Evolutionary conservation across 2,329 filamentous ascomycete species (phyloP).

Genomic region (Cladorrhinum sp.): DNA sequence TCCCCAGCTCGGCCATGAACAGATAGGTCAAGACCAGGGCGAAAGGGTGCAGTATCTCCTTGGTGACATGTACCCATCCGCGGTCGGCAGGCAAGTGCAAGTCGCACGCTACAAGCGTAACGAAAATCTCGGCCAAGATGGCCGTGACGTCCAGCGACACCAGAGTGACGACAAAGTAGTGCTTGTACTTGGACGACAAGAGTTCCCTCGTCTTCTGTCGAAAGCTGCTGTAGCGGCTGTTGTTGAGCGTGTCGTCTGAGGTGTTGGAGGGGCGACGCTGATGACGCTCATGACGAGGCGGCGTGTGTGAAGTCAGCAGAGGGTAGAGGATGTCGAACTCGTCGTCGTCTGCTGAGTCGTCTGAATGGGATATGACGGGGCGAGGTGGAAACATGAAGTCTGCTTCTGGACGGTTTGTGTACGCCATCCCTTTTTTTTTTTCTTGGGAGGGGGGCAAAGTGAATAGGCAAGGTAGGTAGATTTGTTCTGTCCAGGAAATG

Average conservation of each 20-base stretch:
- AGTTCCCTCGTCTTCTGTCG: conserved; percentile 1
- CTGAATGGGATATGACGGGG: too few relatives aligned
- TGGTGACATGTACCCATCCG: conserved; percentile 40
- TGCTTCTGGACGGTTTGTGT: too few relatives aligned
- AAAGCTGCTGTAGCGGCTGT: background rate
- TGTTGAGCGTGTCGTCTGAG: background rate
- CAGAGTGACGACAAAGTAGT: conserved; percentile 43
- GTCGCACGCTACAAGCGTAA: conserved; percentile 49
- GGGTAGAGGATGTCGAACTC: too few relatives aligned
- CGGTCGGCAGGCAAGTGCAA: conserved; percentile 36
- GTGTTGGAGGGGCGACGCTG: too few relatives aligned
- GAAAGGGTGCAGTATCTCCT: conserved; percentile 44
- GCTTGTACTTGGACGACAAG: conserved; percentile 36
- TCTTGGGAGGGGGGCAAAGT: too few relatives aligned
- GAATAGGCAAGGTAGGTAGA: too few relatives aligned
- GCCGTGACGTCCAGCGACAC: conserved; percentile 46
- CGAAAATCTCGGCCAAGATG: conserved; percentile 47
- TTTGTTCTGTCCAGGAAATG: too few relatives aligned
- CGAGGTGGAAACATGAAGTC: too few relatives aligned
- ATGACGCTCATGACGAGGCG: background rate
- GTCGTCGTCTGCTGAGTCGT: too few relatives aligned
- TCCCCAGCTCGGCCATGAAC: conserved; percentile 61
- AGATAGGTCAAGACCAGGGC: conserved; percentile 60
- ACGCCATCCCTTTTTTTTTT: too few relatives aligned
- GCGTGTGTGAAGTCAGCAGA: too few relatives aligned